Base-by-base conservation (phyloP, 345 rosid species). In the Salix udensis region DNA sequence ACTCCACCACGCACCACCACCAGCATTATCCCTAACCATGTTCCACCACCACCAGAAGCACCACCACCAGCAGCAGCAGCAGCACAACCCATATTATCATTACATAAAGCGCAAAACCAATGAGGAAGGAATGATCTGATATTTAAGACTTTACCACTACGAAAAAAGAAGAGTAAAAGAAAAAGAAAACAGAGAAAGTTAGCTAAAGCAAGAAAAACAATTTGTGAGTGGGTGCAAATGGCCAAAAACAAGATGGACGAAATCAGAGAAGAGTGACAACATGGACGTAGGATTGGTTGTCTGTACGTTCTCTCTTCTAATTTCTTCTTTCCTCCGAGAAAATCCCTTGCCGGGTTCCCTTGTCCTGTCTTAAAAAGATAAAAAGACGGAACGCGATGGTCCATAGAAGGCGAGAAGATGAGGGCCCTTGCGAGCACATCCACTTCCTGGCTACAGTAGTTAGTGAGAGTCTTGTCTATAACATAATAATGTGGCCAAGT, bases 341-440 rank as follows among this genome's bases (percentile, higher is more conserved):
- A 48, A 64, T 62, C 62, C 67, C 50, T 52, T 23, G 60, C 23
- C 21, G 71, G 70, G 42, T 11, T 68, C 48, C 26, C 52, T 26
- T 24, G 76, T 80, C 50, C 53, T 71, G 26, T 65, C 67, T 48
- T 72, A n/a, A 30, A 52, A 50, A 71, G 70, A 53, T 26, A 15
- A 14, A 52, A 52, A 40, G 60, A 58, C 13, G 60, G 37, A 68
- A 42, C 2, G 48, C 8, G 65, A 50, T 37, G 72, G 28, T 12
- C 36, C 53, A 61, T 46, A 58, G 67, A 48, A 26, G 58, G 14
- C 1, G 67, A 53, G 58, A 58, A 73, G 55, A 62, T 2, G 68
- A 60, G 39, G 68, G 55, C 68, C 28, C 64, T 10, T n/a, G 64
- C 26, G 64, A 23, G 64, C 4, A n/a, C 64, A 58, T 9, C 64